Evolutionary conservation across 305 asterid species (phyloP), one percentile per base, ranked within the genome.

Genomic region (Lippia alba): DNA sequence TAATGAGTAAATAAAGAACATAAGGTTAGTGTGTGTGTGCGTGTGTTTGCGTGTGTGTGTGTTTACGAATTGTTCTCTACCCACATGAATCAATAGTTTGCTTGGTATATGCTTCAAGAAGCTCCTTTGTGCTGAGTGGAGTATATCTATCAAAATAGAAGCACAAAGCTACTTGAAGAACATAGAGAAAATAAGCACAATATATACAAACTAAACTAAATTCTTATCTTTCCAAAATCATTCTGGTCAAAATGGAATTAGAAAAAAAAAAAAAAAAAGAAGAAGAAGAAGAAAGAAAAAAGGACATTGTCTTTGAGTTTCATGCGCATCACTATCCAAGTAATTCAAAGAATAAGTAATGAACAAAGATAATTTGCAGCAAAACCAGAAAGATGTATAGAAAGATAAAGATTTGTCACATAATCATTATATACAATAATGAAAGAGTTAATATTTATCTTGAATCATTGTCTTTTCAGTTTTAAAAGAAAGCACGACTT

Each of bases 51-150:
- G 20, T 46, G 30, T 19, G 39, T 24, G 30, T 24, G 30, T 24
- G 30, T 24, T 24, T 24, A 24, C 30, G 3, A 24, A 24, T 24
- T 24, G 30, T 24, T 24, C 30, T 61, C 60, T 51, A 82, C 96
- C 84, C 74, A 92, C 97, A 89, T 66, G 93, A 83, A 74, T 89
- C 95, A 32, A 88, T 69, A 49, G 87, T 58, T 80, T 84, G 89
- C 82, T 89, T 89, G 70, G 87, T 72, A 70, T 79, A 89, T 24
- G 85, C 71, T 80, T 92, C 97, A 71, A 92, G 80, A 61, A 92
- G 88, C 85, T 92, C 98, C 80, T 73, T 72, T 65, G 98, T 89
- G 78, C 81, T 80, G 54, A 92, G 88, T 57, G 95, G 98, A 54
- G 96, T 88, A 69, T 89, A 92, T 81, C 98, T 92, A 74, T 74